These are phyloP conservation scores for Colletotrichum viniferum DNA, from an alignment of 2,329 filamentous ascomycete genomes.

Conservation along the genomic window DNA sequence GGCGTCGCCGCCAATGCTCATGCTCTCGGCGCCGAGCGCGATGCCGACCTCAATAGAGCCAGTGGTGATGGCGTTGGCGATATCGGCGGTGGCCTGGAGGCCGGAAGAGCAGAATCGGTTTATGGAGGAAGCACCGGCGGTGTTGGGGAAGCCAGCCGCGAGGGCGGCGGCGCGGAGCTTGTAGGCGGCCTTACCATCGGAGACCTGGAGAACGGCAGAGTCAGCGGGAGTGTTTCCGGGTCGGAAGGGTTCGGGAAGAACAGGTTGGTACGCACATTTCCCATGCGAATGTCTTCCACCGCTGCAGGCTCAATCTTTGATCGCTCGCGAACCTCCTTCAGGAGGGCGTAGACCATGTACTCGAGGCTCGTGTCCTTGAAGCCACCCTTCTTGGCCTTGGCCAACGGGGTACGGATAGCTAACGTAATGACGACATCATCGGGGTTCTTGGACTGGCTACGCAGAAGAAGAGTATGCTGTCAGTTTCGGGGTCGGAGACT, in stretches of 20 bases:
- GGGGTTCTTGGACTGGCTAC: constrained; percentile 86
- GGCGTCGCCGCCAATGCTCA: constrained; percentile 76
- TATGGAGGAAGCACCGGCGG: constrained; percentile 77
- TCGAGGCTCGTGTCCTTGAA: constrained; percentile 95
- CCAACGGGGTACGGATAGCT: constrained; percentile 85
- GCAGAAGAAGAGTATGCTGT: constrained; percentile 16
- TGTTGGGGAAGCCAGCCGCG: constrained; percentile 93
- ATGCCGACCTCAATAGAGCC: constrained; percentile 88
- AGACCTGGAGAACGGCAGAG: constrained; percentile 59
- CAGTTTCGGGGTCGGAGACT: neutral
- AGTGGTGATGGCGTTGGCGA: constrained; percentile 82
- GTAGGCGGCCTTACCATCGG: constrained; percentile 85
- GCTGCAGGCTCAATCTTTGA: constrained; percentile 79
- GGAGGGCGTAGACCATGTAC: constrained; percentile 80
- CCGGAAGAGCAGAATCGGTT: constrained; percentile 99
- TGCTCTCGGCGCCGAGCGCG: constrained; percentile 86
- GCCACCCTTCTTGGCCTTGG: constrained; percentile 88
- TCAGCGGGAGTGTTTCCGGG: neutral
- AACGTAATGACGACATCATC: constrained; percentile 97
- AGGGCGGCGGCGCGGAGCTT: constrained; percentile 87
- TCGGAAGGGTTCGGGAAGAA: neutral
- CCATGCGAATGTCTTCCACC: constrained; percentile 89
- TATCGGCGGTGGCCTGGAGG: constrained; percentile 92
- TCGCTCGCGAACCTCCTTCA: constrained; percentile 76
- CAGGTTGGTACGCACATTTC: constrained; percentile 69